phyloP scores from a whole-genome alignment of 2,329 filamentous ascomycete species.

The Ophiognomonia clavigignenti-juglandacearum region DNA sequence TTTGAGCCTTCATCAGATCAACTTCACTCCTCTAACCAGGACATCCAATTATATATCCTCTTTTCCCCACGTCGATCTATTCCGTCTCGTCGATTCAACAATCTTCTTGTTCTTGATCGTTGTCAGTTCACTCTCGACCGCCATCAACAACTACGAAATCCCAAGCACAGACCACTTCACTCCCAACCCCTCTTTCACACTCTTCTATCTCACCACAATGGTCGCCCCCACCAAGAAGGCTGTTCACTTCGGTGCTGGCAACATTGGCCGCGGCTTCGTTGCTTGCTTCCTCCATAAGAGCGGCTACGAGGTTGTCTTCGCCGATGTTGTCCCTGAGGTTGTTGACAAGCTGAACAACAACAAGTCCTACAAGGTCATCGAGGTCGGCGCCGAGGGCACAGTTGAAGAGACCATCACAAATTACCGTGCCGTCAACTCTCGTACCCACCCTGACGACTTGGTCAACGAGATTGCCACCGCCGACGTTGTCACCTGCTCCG shows the following conservation, averaged over 20 bases:
- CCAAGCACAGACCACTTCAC: no score
- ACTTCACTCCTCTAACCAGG: background rate
- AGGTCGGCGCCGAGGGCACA: slow-evolving; percentile 82
- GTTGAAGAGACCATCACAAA: slow-evolving; percentile 81
- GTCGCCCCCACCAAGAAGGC: slow-evolving; percentile 48
- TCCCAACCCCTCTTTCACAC: background rate
- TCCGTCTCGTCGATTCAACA: no score
- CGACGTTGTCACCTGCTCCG: slow-evolving; percentile 91
- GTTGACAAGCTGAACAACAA: slow-evolving; percentile 74
- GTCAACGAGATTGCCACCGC: slow-evolving; percentile 81
- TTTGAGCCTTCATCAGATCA: background rate
- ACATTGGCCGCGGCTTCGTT: slow-evolving; percentile 83
- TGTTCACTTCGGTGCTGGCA: slow-evolving; percentile 81
- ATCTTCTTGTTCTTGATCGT: no score
- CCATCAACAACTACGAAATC: background rate
- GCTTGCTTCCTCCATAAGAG: slow-evolving; percentile 92
- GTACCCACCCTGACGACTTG: slow-evolving; percentile 74
- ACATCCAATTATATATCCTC: background rate
- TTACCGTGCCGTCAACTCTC: slow-evolving; percentile 96
- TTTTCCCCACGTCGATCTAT: background rate
- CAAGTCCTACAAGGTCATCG: slow-evolving; percentile 82
- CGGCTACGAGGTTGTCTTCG: slow-evolving; percentile 92
- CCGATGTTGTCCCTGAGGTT: slow-evolving; percentile 83
- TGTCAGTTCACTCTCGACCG: background rate
- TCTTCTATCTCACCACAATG: slow-evolving; percentile 30